Percentiles rank a stretch among this genome's conserved stretches.
phyloP scores from a whole-genome alignment of 2,329 filamentous ascomycete species.

The Diaporthe sp. region DNA sequence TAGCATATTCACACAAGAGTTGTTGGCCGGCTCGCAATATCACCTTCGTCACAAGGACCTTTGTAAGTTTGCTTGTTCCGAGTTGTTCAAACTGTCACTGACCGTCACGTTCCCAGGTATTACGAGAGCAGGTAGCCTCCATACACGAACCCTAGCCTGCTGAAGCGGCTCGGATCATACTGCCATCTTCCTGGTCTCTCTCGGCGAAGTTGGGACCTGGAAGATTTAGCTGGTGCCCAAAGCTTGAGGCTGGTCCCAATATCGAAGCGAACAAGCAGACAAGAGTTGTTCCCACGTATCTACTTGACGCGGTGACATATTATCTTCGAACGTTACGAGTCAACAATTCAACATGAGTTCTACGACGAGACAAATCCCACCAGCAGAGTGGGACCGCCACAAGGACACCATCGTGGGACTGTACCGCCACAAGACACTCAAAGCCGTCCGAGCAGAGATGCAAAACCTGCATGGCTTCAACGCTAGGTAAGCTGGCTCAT shows the following conservation, averaged over 20 bases:
- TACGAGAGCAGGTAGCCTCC: neutral
- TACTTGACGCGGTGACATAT: neutral
- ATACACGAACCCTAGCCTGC: neutral
- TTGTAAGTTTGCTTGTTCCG: neutral
- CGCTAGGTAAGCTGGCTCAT: neutral
- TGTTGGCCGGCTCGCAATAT: neutral
- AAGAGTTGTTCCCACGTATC: too few relatives aligned
- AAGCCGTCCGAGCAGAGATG: slow-evolving; percentile 2
- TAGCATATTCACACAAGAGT: too few relatives aligned
- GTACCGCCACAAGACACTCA: neutral
- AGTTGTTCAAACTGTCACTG: neutral
- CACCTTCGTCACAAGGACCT: neutral
- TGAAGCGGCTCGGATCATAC: neutral
- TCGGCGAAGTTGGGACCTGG: neutral
- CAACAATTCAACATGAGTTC: neutral
- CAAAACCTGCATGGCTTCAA: neutral
- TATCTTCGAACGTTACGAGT: neutral
- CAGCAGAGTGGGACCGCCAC: neutral
- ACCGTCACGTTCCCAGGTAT: neutral
- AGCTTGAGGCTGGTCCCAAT: neutral
- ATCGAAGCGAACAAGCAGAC: neutral
- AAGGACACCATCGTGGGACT: neutral
- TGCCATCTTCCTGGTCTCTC: neutral
- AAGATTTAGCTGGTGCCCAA: neutral
- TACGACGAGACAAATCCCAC: neutral